These are phyloP conservation scores for Plasmodium yoelii DNA, from an alignment of 169 alveolate species.

Conservation along the genomic window DNA sequence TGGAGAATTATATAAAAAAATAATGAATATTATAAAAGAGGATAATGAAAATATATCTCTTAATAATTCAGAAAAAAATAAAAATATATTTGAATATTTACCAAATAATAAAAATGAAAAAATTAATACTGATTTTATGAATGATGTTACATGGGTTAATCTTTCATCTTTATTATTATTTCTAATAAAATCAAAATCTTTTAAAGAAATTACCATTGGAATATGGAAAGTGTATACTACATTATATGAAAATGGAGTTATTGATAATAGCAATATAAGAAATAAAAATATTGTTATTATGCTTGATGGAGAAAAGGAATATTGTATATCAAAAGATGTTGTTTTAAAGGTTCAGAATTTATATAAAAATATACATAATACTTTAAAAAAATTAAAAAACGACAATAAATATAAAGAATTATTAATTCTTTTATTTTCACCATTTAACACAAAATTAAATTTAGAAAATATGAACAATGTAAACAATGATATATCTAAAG, in stretches of 20 bases:
- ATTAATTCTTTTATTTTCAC: slow-evolving; percentile 38
- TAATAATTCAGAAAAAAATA: background rate
- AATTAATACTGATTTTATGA: slow-evolving; percentile 39
- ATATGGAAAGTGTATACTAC: background rate
- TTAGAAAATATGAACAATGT: background rate
- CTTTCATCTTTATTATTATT: slow-evolving; percentile 18
- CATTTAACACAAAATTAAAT: slow-evolving; percentile 30
- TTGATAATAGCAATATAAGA: background rate
- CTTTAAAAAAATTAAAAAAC: background rate
- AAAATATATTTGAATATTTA: background rate
- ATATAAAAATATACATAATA: slow-evolving; percentile 1
- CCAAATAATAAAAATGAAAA: background rate
- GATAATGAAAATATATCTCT: background rate
- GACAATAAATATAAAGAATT: background rate
- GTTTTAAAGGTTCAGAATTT: background rate
- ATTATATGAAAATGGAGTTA: background rate
- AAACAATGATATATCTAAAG: background rate
- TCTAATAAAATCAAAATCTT: background rate
- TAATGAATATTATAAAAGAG: background rate
- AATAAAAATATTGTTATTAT: background rate
- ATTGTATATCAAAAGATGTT: background rate
- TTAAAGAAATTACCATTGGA: background rate
- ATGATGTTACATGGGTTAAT: slow-evolving; percentile 32
- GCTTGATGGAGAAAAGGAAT: background rate
- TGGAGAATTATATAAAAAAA: slow-evolving; percentile 4